Conservation (phyloP, 2,329 filamentous ascomycete species). For the Cladophialophora chaetospira region DNA sequence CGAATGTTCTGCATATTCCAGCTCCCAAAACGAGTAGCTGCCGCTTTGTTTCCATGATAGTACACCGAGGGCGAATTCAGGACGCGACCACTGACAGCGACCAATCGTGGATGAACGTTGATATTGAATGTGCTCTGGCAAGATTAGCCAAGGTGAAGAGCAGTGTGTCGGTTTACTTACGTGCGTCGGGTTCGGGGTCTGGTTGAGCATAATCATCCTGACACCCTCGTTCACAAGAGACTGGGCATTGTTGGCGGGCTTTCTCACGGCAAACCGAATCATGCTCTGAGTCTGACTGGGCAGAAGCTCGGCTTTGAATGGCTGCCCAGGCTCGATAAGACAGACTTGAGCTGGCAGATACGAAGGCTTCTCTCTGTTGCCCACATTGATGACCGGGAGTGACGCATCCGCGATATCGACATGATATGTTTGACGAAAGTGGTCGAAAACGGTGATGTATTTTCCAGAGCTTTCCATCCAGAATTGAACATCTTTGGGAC, state of each 20-base stretch:
- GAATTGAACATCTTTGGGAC: slow-evolving; percentile 58
- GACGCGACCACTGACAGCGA: slow-evolving; percentile 73
- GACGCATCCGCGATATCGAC: slow-evolving; percentile 43
- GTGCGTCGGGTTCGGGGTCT: slow-evolving; percentile 7
- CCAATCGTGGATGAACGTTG: slow-evolving; percentile 58
- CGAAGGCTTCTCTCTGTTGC: slow-evolving; percentile 56
- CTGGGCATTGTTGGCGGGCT: slow-evolving; percentile 65
- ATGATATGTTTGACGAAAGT: slow-evolving; percentile 50
- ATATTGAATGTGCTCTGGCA: slow-evolving; percentile 37
- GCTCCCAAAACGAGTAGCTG: slow-evolving; percentile 53
- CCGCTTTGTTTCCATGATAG: slow-evolving; percentile 51
- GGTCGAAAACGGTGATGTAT: slow-evolving; percentile 56
- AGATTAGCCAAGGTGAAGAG: background rate
- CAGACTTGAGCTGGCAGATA: slow-evolving; percentile 71
- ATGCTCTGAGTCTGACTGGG: slow-evolving; percentile 66
- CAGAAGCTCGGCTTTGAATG: slow-evolving; percentile 61
- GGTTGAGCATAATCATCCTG: slow-evolving; percentile 2
- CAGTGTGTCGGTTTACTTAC: background rate
- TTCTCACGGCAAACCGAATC: slow-evolving; percentile 71
- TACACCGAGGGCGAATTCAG: slow-evolving; percentile 61
- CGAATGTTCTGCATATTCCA: slow-evolving; percentile 67
- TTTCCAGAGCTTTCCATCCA: slow-evolving; percentile 46
- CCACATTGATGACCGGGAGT: slow-evolving; percentile 68
- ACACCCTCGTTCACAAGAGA: slow-evolving; percentile 52
- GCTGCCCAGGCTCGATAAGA: slow-evolving; percentile 65